Conservation (phyloP, 768 basidiomycete genomes). For the Wakefieldia striispora region DNA sequence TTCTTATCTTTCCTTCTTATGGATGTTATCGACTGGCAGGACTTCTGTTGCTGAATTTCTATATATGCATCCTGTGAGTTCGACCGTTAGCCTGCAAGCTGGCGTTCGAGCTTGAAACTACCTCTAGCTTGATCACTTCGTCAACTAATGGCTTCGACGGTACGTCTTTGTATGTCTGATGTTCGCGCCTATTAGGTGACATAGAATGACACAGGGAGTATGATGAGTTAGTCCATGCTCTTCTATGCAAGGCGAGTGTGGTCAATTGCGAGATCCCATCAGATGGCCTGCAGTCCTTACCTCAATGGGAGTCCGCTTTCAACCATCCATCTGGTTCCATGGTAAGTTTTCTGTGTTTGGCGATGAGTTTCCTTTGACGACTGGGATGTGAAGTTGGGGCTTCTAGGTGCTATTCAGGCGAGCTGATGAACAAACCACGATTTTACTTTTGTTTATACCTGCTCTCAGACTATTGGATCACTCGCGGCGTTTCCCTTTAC, state of each 20-base stretch:
- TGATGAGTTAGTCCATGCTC: slow-evolving; percentile 35
- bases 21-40: no score
- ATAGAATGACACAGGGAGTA: slow-evolving; percentile 20
- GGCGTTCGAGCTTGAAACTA: not conserved
- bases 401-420: slow-evolving; percentile 37
- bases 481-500: slow-evolving; percentile 38
- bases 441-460: no score
- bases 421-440: not conserved
- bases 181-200: no score
- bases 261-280: not conserved
- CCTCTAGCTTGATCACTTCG: slow-evolving; percentile 34
- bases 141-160: slow-evolving; percentile 38
- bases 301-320: slow-evolving; percentile 37
- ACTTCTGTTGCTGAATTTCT: no score
- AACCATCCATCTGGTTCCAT: slow-evolving; percentile 28
- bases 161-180: no score
- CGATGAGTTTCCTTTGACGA: no score
- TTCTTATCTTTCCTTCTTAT: no score
- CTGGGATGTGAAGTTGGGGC: slow-evolving; percentile 27
- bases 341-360: slow-evolving; percentile 14
- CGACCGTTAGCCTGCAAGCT: no score
- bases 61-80: no score
- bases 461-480: slow-evolving; percentile 37
- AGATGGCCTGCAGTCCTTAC: slow-evolving; percentile 38
- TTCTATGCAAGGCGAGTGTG: no score